Base-by-base conservation (phyloP, 2,329 filamentous ascomycete species). In the Colletotrichum brevisporum region DNA sequence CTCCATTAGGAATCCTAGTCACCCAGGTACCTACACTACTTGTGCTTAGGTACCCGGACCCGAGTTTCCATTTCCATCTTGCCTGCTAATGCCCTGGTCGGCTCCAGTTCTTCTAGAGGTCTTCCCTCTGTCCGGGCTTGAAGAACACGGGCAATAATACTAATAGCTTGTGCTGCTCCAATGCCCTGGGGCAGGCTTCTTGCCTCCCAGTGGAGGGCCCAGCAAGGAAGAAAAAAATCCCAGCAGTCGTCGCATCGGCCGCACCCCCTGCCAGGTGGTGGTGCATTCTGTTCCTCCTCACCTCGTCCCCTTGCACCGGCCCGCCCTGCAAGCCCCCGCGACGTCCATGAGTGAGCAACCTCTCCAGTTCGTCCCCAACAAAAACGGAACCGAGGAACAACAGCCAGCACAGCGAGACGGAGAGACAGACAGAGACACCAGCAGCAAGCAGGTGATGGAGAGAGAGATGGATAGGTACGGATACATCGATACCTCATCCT, bases 291-390 rank as follows among this genome's bases (percentile, higher is more conserved):
- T 63, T 26, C 36, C 27, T 31, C 27, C 27, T 31, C 27, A 31
- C 27, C 27, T 31, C 27, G 31, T 64, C 60, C 61, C 65, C 60
- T 68, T 65, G 60, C 61, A 69, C 61, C 48, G 61, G 31, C 31
- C 31, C 55, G 66, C 55, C 62, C 43, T 69, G 66, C 66, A 69
- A 65, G 43, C n/a, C 63, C 66, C 66, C 61, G 47, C 27, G 52
- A 43, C 62, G 43, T 55, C 62, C 63, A 61, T 64, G 55, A 55
- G 56, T 43, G 50, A 55, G 56, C 51, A 39, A 50, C 63, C 51
- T 66, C 66, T 69, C 55, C 66, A 66, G 62, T 69, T 66, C 27
- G 62, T 69, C 66, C 66, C 66, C 66, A 69, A 69, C 66, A 69
- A 69, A 69, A 69, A 69, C 62, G 62, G 55, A 65, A 62, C 59